These are phyloP conservation scores for Albugo candida DNA, from an alignment of 352 stramenopile species.

Conservation along the genomic window DNA sequence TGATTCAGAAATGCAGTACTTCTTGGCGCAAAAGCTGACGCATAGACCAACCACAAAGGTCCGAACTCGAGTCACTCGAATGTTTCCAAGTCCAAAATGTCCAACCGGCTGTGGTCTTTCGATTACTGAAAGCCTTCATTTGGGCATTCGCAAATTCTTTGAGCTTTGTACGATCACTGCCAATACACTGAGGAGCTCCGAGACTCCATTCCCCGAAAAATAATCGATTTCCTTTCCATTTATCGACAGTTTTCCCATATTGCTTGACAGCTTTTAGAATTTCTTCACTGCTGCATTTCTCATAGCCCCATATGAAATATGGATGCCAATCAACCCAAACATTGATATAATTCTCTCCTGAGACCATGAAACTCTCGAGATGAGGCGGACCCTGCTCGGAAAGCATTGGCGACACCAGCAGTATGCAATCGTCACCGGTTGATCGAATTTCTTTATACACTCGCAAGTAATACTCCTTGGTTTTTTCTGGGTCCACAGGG, in stretches of 20 bases:
- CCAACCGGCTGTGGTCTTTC: conserved; percentile 13
- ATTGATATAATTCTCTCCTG: conserved; percentile 4
- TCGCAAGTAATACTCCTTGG: conserved; percentile 11
- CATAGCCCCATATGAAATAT: conserved; percentile 21
- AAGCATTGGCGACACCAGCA: conserved; percentile 7
- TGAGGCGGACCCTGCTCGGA: conserved; percentile 4
- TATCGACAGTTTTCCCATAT: conserved; percentile 4
- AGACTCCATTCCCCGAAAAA: conserved; percentile 18
- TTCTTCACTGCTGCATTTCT: conserved; percentile 9
- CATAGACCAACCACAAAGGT: conserved; percentile 23
- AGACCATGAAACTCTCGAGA: conserved; percentile 7
- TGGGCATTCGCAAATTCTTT: conserved; percentile 7
- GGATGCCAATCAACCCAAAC: conserved; percentile 23
- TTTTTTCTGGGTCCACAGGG: conserved; percentile 4
- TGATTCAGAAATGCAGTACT: too few species aligned
- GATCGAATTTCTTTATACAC: conserved; percentile 5
- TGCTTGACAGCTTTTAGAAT: conserved; percentile 3
- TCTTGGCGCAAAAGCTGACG: conserved; percentile 11
- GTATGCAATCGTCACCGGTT: conserved; percentile 6
- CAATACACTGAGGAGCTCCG: conserved; percentile 1
- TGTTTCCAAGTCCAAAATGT: conserved; percentile 31
- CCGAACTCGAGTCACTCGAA: conserved; percentile 14
- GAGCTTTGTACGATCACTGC: conserved; percentile 1
- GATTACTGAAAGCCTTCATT: conserved; percentile 4
- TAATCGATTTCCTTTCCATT: conserved; percentile 14